These are phyloP conservation scores for Aspergillus mulundensis DNA, from an alignment of 495 filamentous ascomycete species.

Conservation along the genomic window DNA sequence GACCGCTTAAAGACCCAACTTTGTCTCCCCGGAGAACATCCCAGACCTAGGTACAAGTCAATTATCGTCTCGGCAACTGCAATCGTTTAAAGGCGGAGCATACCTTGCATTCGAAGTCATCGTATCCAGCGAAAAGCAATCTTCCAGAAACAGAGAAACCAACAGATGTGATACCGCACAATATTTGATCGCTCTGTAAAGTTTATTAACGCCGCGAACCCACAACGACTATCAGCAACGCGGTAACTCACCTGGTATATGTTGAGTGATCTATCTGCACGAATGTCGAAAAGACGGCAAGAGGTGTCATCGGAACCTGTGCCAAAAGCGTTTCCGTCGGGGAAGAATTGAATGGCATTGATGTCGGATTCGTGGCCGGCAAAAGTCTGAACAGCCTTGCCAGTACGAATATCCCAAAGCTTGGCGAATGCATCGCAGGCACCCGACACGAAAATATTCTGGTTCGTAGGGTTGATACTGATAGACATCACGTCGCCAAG, in stretches of 20 bases:
- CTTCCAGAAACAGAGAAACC: constrained; percentile 96
- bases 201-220: constrained; percentile 9
- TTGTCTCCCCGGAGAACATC: constrained; percentile 95
- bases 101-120: constrained; percentile 99
- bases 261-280: constrained; percentile 93
- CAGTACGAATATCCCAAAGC: constrained; percentile 97
- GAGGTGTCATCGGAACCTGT: constrained; percentile 98
- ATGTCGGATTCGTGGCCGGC: constrained; percentile 98
- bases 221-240: neutral
- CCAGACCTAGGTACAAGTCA: constrained; percentile 68
- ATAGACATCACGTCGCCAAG: constrained; percentile 99
- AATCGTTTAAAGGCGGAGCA: constrained; percentile 12
- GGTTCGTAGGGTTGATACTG: constrained; percentile 98
- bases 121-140: constrained; percentile 94
- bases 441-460: constrained; percentile 93
- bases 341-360: constrained; percentile 99
- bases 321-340: constrained; percentile 96
- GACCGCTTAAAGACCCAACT: constrained; percentile 90
- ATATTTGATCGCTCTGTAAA: constrained; percentile 84
- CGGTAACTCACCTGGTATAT: constrained; percentile 74
- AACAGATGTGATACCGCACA: constrained; percentile 97
- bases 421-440: constrained; percentile 98
- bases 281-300: constrained; percentile 96
- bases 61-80: neutral
- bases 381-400: constrained; percentile 97